Percentiles rank a stretch among this genome's conserved stretches.
Evolutionary conservation across 2,329 filamentous ascomycete genomes (phyloP).

Genomic region (Pseudogymnoascus sp.): DNA sequence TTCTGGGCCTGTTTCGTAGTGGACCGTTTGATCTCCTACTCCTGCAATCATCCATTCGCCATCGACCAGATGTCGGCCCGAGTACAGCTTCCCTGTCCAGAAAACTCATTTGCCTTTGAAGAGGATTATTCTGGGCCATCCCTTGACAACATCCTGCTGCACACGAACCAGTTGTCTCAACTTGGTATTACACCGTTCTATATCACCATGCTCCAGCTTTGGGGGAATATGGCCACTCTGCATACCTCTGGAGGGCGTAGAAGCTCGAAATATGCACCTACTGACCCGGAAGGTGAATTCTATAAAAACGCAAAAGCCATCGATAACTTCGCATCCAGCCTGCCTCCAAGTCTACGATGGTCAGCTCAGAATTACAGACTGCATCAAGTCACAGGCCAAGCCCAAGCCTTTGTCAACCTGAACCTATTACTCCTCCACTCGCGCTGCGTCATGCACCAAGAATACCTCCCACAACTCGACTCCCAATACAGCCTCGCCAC

Average conservation of each 20-base stretch:
- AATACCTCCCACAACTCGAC: conserved; percentile 13
- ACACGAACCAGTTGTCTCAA: conserved; percentile 1
- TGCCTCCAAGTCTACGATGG: background rate
- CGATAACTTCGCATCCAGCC: background rate
- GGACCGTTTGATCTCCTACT: conserved; percentile 12
- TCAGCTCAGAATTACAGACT: conserved; percentile 10
- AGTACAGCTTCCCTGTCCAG: conserved; percentile 11
- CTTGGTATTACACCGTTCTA: conserved; percentile 8
- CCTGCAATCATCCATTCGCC: conserved; percentile 11
- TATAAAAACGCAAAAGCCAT: conserved; percentile 1
- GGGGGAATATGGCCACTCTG: conserved; percentile 5
- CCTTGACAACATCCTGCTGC: background rate
- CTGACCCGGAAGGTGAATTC: background rate
- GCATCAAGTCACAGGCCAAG: conserved; percentile 13
- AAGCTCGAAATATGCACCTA: background rate
- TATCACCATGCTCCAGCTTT: conserved; percentile 10
- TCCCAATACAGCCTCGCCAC: conserved; percentile 11
- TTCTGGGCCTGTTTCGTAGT: conserved; percentile 13
- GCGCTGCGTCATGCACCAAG: conserved; percentile 12
- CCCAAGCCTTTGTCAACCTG: conserved; percentile 13
- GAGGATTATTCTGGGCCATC: conserved; percentile 7
- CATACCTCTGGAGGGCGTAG: conserved; percentile 4
- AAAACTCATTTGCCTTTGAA: conserved; percentile 12
- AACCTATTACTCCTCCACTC: conserved; percentile 12
- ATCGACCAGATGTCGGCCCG: background rate